Evolutionary conservation across 192 early-diverging fungal species (phyloP), one percentile per base, ranked within the genome.

Genomic region (Backusella tarrabulga): DNA sequence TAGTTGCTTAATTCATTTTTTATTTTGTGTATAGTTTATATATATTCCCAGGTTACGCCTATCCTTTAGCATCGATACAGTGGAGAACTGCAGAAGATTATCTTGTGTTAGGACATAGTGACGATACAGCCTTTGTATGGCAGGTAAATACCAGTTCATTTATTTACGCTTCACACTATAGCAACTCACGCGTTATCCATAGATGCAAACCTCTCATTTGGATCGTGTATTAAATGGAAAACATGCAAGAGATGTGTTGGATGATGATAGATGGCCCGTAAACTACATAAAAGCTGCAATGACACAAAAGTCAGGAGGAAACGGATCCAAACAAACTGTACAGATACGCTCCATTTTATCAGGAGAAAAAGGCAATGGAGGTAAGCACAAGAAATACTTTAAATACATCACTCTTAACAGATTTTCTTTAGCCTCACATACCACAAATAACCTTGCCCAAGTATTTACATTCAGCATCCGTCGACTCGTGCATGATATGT

Each of bases 171-270:
- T 40, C 2, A 40, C 11, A 12, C 2, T 40, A 11, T 3, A 40
- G 2, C 3, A 40, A 44, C 42, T 19, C 42, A 17, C 19, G 15
- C 68, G 38, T 54, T 32, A 32, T 32, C 2, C 32, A 17, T 41
- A 93, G 88, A 83, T 95, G 72, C 93, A 94, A 87, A 89, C 93
- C 0, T 92, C 88, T 1, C 90, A 93, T 84, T 81, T 95, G 44
- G 91, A 94, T 77, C 84, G 94, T 21, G 80, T 91, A 35, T 85
- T 90, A 40, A 80, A 76, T 38, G 91, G 91, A 12, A 80, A 83
- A 11, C 54, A 81, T 35, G 88, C 84, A 3, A 81, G 82, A 1
- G 91, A 91, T 34, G 87, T 94, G 7, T 72, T 94, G 42, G 76
- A 68, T 23, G 92, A 90, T 73, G 82, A 85, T 8, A 81, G 90